These are phyloP conservation scores for Monilinia vaccinii-corymbosi DNA, from an alignment of 2,329 filamentous ascomycete species.

Conservation along the genomic window DNA sequence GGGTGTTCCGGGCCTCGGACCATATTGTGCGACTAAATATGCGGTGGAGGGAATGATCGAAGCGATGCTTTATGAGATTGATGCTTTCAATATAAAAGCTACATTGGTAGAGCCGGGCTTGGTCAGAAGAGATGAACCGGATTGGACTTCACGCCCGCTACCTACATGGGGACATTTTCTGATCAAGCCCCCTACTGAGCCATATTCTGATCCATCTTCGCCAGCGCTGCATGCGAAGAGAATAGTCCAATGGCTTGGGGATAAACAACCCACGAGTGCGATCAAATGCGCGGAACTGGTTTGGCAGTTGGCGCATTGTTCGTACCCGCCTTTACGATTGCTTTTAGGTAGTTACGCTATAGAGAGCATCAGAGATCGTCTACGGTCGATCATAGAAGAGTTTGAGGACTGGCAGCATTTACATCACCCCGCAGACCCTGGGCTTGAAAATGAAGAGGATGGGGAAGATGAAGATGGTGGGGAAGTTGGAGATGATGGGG, in stretches of 20 bases:
- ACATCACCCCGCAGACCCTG: constrained; percentile 50
- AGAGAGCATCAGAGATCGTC: constrained; percentile 83
- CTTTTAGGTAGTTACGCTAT: constrained; percentile 91
- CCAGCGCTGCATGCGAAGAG: constrained; percentile 82
- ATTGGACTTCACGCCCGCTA: constrained; percentile 42
- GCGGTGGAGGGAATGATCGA: constrained; percentile 93
- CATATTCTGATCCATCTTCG: constrained; percentile 67
- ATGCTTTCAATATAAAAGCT: constrained; percentile 83
- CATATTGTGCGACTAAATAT: constrained; percentile 96
- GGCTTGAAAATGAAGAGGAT: constrained; percentile 14
- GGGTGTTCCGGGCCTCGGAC: constrained; percentile 86
- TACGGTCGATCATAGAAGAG: constrained; percentile 89
- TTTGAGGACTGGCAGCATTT: constrained; percentile 88
- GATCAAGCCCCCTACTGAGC: constrained; percentile 74
- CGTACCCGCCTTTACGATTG: constrained; percentile 79
- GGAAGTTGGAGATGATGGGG: constrained; percentile 27
- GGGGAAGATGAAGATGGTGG: constrained; percentile 28
- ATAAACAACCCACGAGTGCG: constrained; percentile 84
- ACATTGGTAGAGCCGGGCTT: constrained; percentile 89
- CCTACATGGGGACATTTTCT: constrained; percentile 88
- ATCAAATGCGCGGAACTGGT: constrained; percentile 89
- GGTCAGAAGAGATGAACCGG: constrained; percentile 75
- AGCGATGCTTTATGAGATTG: constrained; percentile 92
- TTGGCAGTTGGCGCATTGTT: constrained; percentile 91
- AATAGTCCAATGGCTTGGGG: constrained; percentile 90